A percentile compares a stretch with the other conserved stretches of the same genome.
phyloP scores from a whole-genome alignment of 768 basidiomycete genomes.

The Lentinula sp. region DNA sequence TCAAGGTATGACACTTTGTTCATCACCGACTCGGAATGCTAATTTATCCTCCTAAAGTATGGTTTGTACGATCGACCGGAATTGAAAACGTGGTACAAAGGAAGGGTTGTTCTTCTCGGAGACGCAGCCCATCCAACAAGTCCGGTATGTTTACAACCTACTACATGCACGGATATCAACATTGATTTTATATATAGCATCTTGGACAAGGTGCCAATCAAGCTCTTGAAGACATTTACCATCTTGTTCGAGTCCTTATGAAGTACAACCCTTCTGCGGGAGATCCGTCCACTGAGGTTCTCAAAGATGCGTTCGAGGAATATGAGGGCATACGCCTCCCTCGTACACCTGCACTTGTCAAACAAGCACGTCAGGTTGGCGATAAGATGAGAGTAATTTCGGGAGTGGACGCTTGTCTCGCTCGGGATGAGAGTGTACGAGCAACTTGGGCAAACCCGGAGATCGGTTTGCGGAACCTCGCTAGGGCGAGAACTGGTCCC shows the following conservation, averaged over 20 bases:
- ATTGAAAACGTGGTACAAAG: constrained; percentile 31
- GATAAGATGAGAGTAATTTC: constrained; percentile 12
- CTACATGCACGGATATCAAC: background rate
- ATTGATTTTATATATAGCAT: constrained; percentile 21
- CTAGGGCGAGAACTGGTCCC: background rate
- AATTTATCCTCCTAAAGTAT: constrained; percentile 19
- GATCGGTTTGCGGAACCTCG: background rate
- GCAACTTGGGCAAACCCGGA: background rate
- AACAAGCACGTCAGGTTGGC: constrained; percentile 25
- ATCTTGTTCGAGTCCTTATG: constrained; percentile 25
- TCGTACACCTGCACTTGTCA: constrained; percentile 28
- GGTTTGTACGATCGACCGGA: constrained; percentile 39
- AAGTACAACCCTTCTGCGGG: constrained; percentile 22
- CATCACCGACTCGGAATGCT: background rate
- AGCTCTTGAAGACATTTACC: constrained; percentile 35
- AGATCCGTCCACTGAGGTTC: constrained; percentile 18
- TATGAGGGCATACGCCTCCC: constrained; percentile 29
- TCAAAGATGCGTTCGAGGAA: constrained; percentile 23
- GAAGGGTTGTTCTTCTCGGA: constrained; percentile 34
- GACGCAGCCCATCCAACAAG: constrained; percentile 43
- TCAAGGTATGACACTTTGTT: constrained; percentile 10
- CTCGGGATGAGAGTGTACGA: background rate
- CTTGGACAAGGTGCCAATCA: constrained; percentile 42
- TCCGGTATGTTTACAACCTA: constrained; percentile 24
- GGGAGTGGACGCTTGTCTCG: background rate